Conservation (phyloP, 805 yeast genomes). For the Saturnispora ahearnii region DNA sequence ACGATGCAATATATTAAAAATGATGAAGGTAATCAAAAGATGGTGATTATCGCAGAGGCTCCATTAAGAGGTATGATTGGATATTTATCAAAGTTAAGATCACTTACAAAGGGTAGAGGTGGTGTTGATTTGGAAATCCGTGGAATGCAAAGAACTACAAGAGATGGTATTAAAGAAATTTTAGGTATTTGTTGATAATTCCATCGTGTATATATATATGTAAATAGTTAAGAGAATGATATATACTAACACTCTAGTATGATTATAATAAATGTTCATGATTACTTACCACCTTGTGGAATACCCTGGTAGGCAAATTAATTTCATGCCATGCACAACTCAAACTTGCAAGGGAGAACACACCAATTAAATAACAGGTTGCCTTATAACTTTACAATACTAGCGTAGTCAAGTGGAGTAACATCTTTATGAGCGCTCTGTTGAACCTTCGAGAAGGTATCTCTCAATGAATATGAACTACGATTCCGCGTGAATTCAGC, state of each 20-base stretch:
- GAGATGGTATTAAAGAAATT: constrained; percentile 38
- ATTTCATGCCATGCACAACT: too few species aligned
- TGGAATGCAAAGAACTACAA: constrained; percentile 61
- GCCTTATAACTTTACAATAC: too few species aligned
- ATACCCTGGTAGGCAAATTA: too few species aligned
- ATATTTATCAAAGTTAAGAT: constrained; percentile 65
- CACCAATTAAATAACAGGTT: too few species aligned
- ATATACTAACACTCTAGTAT: neutral
- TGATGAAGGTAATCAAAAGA: constrained; percentile 28
- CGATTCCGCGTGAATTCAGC: too few species aligned
- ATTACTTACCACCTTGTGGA: too few species aligned
- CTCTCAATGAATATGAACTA: too few species aligned
- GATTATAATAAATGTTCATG: neutral
- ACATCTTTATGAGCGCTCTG: too few species aligned
- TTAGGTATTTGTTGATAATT: constrained; percentile 12
- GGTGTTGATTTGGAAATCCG: constrained; percentile 68
- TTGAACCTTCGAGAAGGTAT: too few species aligned
- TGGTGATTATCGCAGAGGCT: constrained; percentile 65
- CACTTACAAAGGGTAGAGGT: constrained; percentile 85
- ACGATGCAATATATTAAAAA: constrained; percentile 35
- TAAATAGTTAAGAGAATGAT: too few species aligned
- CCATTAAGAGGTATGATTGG: constrained; percentile 91
- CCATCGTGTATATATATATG: neutral
- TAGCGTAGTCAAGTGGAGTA: too few species aligned
- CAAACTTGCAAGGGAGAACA: too few species aligned